Evolutionary conservation across 306 rosid species (phyloP), one percentile per base, ranked within the genome.

Genomic region (Cicer arietinum): DNA sequence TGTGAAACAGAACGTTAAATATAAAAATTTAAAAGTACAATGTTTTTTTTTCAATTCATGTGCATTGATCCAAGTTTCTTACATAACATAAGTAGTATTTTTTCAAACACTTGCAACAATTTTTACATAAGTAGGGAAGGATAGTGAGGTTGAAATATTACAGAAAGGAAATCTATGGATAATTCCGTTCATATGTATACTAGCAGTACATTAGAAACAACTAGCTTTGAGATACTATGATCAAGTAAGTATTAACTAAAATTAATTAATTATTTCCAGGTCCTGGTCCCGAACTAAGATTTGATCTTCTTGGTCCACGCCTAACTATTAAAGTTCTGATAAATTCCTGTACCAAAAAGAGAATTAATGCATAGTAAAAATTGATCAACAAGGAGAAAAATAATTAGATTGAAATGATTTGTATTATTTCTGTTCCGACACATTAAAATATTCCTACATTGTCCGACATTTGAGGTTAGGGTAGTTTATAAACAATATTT

Each of bases 241-340:
- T 8, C 66, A 61, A 37, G 47, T 30, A 37, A 30, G 37, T 30
- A 30, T 30, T 30, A 30, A 30, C 37, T 52, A 14, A 14, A 8
- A 4, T 54, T 54, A 18, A 22, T 42, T 17, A 65, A 65, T 65
- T 65, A 65, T 9, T 43, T 51, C 70, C 70, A 16, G 52, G 52
- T 10, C 52, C 9, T 43, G 52, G 6, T 17, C 70, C 70, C 0
- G 14, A 5, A 65, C 52, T 65, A 65, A 44, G 39, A 43, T 18
- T 37, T 43, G 70, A 44, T 65, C 39, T 65, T 65, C 70, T 43
- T 65, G 10, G 70, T 43, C 70, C 16, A 11, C 70, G 18, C 22
- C 68, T 65, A 42, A 65, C 0, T 17, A 65, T 20, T 46, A 65
- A 17, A 42, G 48, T 65, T 2, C 70, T 65, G 39, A 65, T 18